Base-by-base conservation (phyloP, 345 rosid species). In the Abelmoschus esculentus region DNA sequence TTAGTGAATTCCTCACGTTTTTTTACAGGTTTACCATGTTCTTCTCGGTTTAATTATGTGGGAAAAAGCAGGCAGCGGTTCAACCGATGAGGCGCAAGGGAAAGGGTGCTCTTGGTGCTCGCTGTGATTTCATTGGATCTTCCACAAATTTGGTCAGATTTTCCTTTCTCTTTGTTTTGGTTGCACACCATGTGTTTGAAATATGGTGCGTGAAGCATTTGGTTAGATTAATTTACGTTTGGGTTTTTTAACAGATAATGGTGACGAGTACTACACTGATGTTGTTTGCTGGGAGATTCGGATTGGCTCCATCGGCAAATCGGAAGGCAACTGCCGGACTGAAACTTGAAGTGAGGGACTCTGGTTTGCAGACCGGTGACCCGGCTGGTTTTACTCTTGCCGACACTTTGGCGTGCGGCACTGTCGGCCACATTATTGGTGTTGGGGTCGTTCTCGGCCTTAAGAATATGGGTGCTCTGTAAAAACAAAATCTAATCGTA, bases 361-460 rank as follows among this genome's bases (percentile, higher is more conserved):
- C 96, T 0, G 96, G 99, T 0, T 77, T 93, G 64, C 97, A 93
- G 75, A 88, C 97, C 0, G 97, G 93, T 53, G 99, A 89, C 79
- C 97, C 97, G 0, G 96, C 99, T 14, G 99, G 99, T 17, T 95
- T 95, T 78, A 95, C 99, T 0, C 86, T 91, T 2, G 99, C 99
- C 7, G 98, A 93, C 77, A 93, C 98, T 11, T 87, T 93, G 87
- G 98, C 97, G 22, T 93, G 98, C 74, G 98, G 98, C 3, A 0
- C 46, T 32, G 80, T 93, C 32, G 98, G 26, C 26, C 26, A 22
- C 26, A 22, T 22, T 22, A 22, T 22, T 22, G 26, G 26, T 22
- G 26, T 22, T 22, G 26, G 26, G 26, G 26, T 22, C 26, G 26
- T 22, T 22, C 26, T 22, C 26, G 26, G 26, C 26, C 26, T 22